A percentile compares a stretch with the other conserved stretches of the same genome.
Conservation (phyloP, 2,329 filamentous ascomycete species). For the Colletotrichum echinochloae region DNA sequence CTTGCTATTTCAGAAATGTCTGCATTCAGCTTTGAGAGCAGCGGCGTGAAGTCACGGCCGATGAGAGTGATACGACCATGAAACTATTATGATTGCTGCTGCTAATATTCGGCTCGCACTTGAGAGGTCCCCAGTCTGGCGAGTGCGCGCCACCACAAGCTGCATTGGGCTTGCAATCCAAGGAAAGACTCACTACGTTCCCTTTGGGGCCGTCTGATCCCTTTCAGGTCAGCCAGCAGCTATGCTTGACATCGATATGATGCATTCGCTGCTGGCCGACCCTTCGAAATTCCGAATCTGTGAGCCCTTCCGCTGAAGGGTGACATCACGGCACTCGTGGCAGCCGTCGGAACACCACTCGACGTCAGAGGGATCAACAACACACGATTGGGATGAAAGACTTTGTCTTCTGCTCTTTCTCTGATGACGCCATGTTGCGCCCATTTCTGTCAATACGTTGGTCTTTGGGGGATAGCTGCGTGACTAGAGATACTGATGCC, state of each 20-base stretch:
- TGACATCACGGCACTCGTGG: neutral
- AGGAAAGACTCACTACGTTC: too few relatives aligned
- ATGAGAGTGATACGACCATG: neutral
- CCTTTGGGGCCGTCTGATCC: neutral
- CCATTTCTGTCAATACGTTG: neutral
- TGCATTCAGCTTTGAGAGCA: too few relatives aligned
- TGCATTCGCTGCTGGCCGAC: neutral
- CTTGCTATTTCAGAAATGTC: neutral
- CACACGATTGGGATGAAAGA: neutral
- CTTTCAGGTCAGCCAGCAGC: too few relatives aligned
- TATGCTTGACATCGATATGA: neutral
- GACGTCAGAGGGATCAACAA: neutral
- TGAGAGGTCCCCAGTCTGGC: neutral
- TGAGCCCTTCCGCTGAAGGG: neutral
- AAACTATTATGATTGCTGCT: neutral
- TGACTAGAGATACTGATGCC: neutral
- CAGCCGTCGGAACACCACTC: neutral
- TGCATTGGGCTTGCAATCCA: neutral
- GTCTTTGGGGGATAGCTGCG: neutral
- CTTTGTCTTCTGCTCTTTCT: neutral
- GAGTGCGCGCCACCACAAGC: neutral
- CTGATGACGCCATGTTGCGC: neutral
- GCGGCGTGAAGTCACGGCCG: too few relatives aligned
- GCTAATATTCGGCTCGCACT: neutral
- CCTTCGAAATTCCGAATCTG: neutral